Evolutionary conservation across 1,284 basidiomycete genomes (phyloP).

Genomic region (Ganoderma lucidum): DNA sequence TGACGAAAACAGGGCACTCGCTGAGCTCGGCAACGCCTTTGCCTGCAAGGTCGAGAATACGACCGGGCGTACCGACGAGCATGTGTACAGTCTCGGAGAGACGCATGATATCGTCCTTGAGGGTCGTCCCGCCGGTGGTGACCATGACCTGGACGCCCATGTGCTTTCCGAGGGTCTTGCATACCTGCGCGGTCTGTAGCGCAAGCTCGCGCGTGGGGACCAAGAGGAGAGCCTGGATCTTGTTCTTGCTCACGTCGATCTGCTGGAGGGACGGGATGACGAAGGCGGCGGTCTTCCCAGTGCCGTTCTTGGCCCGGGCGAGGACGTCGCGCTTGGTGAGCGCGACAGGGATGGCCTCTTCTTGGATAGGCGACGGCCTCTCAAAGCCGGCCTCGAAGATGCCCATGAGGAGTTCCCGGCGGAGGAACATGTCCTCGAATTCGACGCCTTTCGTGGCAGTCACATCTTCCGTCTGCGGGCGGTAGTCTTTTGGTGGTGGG

Average conservation of each 20-base stretch:
- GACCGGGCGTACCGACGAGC: constrained; percentile 95
- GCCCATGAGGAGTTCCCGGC: constrained; percentile 77
- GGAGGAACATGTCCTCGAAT: constrained; percentile 82
- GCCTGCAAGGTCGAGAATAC: constrained; percentile 94
- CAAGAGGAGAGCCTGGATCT: constrained; percentile 95
- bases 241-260: constrained; percentile 85
- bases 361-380: constrained; percentile 96
- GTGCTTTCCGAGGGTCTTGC: constrained; percentile 97
- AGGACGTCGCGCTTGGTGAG: constrained; percentile 91
- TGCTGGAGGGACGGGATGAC: constrained; percentile 97
- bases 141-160: constrained; percentile 98
- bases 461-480: constrained; percentile 96
- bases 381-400: constrained; percentile 99
- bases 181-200: constrained; percentile 96
- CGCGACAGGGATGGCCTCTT: constrained; percentile 93
- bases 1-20: constrained; percentile 95
- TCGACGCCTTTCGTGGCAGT: constrained; percentile 90
- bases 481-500: constrained; percentile 88
- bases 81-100: constrained; percentile 93
- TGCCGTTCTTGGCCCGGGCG: constrained; percentile 91
- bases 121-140: constrained; percentile 96
- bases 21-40: constrained; percentile 95
- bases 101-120: constrained; percentile 97
- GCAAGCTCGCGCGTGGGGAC: constrained; percentile 97
- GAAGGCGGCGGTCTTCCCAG: constrained; percentile 98